Evolutionary conservation across 2,329 filamentous ascomycete species (phyloP), one percentile per base, ranked within the genome.

Genomic region (Hypoxylon sp.): DNA sequence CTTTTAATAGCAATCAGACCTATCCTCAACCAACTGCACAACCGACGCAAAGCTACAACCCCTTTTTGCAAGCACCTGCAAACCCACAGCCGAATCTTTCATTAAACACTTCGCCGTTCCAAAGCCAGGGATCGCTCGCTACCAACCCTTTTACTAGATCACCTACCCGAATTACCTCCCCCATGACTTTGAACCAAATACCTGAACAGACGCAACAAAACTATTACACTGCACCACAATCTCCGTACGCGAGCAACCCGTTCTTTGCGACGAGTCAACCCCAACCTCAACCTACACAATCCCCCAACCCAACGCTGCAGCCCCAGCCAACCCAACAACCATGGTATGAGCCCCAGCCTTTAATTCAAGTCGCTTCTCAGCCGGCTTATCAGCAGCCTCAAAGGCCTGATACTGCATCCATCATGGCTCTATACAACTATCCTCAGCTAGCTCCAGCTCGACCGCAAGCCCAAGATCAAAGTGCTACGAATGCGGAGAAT

Each of bases 351-450:
- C 60, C 73, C 11, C 73, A 74, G n/a, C 78, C 76, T 24, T 61
- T 70, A 17, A 52, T 71, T 22, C 78, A 71, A 52, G 51, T 52
- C 13, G 39, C 68, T 29, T 10, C 47, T 57, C 67, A 79, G 48
- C 61, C 63, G 26, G 19, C 33, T 35, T 66, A 67, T 29, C 69
- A 67, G 19, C 62, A 63, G 55, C 82, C 84, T 14, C 82, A 82
- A 46, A 83, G 86, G 33, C 85, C 90, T 31, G 89, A 94, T 74
- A 94, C 92, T 70, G 88, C 87, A 2, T 91, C 91, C 3, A 95
- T 96, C 66, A 84, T 95, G 78, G 91, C 92, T 5, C 80, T 96
- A 10, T 95, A 93, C 79, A 90, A 88, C 76, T 87, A 90, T 42
- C 84, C 87, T 6, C 85, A 88, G 54, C 79, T 85, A 35, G 81